Evolutionary conservation across 345 rosid species (phyloP).

Genomic region (Euclidium syriacum): DNA sequence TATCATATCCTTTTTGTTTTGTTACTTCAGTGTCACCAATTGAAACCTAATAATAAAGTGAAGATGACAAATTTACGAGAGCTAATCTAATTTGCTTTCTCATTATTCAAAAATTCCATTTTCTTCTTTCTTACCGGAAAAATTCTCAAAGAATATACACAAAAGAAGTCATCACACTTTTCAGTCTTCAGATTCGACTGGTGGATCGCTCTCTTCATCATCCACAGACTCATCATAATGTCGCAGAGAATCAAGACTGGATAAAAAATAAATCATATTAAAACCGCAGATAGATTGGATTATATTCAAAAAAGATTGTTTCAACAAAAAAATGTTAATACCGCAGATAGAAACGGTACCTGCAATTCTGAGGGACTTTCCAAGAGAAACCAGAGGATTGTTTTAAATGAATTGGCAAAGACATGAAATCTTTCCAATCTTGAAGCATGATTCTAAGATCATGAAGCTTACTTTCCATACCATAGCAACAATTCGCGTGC

Average conservation of each 20-base stretch:
- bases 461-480: constrained; percentile 69
- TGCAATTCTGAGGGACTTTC: constrained; percentile 82
- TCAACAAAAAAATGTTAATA: too few relatives aligned
- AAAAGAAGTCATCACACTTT: neutral
- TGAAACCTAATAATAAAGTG: too few relatives aligned
- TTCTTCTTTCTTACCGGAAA: neutral
- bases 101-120: neutral
- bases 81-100: neutral
- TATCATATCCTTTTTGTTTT: too few relatives aligned
- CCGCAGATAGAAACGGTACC: constrained; percentile 31
- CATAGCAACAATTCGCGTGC: constrained; percentile 87
- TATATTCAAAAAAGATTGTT: too few relatives aligned
- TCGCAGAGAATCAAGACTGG: constrained; percentile 45
- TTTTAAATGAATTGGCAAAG: constrained; percentile 52
- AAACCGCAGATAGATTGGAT: neutral
- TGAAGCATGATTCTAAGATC: constrained; percentile 78
- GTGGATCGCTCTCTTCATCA: constrained; percentile 17
- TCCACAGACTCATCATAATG: constrained; percentile 21
- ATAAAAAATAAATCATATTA: neutral
- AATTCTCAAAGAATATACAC: neutral
- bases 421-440: constrained; percentile 59
- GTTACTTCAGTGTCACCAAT: too few relatives aligned
- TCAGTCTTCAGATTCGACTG: constrained; percentile 21
- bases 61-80: neutral
- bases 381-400: constrained; percentile 42